These are phyloP conservation scores for Senna siamea DNA, from an alignment of 306 rosid species.

Conservation along the genomic window DNA sequence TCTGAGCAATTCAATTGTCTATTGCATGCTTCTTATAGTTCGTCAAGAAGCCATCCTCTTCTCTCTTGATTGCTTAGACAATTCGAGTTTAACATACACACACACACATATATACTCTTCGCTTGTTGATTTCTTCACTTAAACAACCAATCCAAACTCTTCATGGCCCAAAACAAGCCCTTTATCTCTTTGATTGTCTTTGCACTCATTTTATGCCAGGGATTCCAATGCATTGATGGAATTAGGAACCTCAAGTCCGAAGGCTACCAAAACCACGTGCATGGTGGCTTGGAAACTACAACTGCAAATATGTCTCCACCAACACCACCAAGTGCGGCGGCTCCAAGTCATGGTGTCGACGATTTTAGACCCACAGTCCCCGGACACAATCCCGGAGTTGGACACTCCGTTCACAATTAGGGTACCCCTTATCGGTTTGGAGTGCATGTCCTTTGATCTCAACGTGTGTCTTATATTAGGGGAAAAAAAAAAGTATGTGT, in stretches of 20 bases:
- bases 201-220: conserved; percentile 14
- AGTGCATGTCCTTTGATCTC: not conserved
- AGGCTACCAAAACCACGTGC: not conserved
- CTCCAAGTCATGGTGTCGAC: not conserved
- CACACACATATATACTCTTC: too few relatives aligned
- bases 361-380: conserved; percentile 51
- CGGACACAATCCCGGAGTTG: conserved; percentile 63
- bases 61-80: too few relatives aligned
- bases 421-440: not conserved
- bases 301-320: conserved; percentile 15
- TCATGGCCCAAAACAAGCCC: conserved; percentile 18
- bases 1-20: not conserved
- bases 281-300: not conserved
- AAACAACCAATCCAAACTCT: not conserved
- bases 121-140: not conserved
- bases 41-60: not conserved
- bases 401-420: conserved; percentile 49
- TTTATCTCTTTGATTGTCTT: conserved; percentile 4
- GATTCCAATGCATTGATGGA: conserved; percentile 19
- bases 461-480: not conserved
- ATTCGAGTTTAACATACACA: too few relatives aligned
- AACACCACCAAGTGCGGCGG: not conserved
- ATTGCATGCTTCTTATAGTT: not conserved
- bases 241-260: conserved; percentile 4
- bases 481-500: too few relatives aligned